phyloP scores from a whole-genome alignment of 306 rosid genomes.

The Cucumis sativus region Cucumber_9930_V3 NC_026658.2:21464001-21464500 shows the following conservation, averaged over 20 bases:
- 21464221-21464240: no score
- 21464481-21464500: no score
- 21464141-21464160: neutral
- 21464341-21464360: constrained; percentile 2
- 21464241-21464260: no score
- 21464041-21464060: neutral
- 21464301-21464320: no score
- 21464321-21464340: neutral
- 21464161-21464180: neutral
- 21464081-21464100: neutral
- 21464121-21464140: no score
- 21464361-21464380: constrained; percentile 13
- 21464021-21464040: neutral
- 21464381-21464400: constrained; percentile 10
- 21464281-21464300: no score
- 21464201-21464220: no score
- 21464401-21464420: constrained; percentile 8
- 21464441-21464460: no score
- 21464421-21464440: no score
- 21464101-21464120: neutral
- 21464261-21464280: no score
- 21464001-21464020: neutral
- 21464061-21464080: neutral
- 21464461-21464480: no score
- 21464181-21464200: neutral